phyloP scores from a whole-genome alignment of 2,329 filamentous ascomycete genomes.

The Aureobasidium subglaciale region DNA sequence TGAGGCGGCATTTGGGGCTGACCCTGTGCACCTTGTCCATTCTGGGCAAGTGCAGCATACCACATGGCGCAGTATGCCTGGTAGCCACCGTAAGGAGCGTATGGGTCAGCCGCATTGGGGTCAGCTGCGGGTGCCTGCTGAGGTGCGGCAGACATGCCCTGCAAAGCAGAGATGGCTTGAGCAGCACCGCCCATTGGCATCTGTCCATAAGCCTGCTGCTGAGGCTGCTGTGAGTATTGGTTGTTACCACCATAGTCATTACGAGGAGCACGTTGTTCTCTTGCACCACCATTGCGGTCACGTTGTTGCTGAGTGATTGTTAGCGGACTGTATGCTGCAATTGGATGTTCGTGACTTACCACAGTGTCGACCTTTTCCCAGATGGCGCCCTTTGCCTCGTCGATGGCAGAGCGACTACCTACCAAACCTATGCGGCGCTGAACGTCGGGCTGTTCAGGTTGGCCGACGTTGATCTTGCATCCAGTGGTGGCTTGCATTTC shows the following conservation, averaged over 20 bases:
- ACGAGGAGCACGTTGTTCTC: conserved; percentile 23
- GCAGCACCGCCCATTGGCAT: conserved; percentile 14
- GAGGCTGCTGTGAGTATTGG: conserved; percentile 28
- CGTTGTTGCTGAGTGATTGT: conserved; percentile 17
- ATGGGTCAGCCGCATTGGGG: conserved; percentile 45
- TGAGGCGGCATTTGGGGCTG: conserved; percentile 16
- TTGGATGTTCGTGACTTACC: conserved; percentile 13
- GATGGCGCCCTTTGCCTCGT: conserved; percentile 73
- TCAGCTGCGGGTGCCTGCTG: conserved; percentile 44
- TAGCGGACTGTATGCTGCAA: neutral
- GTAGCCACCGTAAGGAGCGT: conserved; percentile 77
- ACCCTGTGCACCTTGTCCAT: conserved; percentile 33
- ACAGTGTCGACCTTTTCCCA: conserved; percentile 89
- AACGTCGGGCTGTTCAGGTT: conserved; percentile 69
- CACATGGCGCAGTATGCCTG: conserved; percentile 72
- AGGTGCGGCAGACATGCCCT: conserved; percentile 18
- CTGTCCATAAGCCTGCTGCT: conserved; percentile 31
- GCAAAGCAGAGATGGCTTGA: conserved; percentile 16
- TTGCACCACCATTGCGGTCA: conserved; percentile 17
- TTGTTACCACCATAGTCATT: conserved; percentile 25
- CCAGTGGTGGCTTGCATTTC: conserved; percentile 83
- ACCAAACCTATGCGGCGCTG: conserved; percentile 83
- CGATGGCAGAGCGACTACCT: conserved; percentile 69
- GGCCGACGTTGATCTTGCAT: conserved; percentile 92
- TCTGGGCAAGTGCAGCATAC: conserved; percentile 60